phyloP scores from a whole-genome alignment of 768 basidiomycete species.

The Lentinula aciculospora region DNA sequence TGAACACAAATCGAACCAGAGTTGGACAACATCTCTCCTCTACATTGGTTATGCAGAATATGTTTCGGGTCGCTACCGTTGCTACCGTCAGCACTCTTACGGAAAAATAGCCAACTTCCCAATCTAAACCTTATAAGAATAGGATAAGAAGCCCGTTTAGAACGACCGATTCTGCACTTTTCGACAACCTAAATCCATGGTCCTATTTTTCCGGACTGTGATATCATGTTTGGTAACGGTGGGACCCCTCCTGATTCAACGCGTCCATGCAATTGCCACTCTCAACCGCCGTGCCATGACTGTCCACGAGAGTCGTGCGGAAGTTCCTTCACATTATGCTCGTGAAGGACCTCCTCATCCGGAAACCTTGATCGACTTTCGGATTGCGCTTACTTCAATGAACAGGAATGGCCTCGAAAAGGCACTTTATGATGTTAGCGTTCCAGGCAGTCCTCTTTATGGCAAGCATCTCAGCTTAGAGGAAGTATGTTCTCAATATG shows the following conservation, averaged over 20 bases:
- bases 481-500: constrained; percentile 15
- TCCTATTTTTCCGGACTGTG: background rate
- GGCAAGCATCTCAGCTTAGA: constrained; percentile 23
- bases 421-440: constrained; percentile 24
- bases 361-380: constrained; percentile 19
- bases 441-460: constrained; percentile 20
- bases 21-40: too few species aligned
- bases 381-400: constrained; percentile 23
- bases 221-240: background rate
- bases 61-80: too few species aligned
- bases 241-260: background rate
- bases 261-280: constrained; percentile 15
- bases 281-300: constrained; percentile 6
- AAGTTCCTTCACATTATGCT: constrained; percentile 18
- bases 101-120: too few species aligned
- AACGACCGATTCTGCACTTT: too few species aligned
- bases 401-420: constrained; percentile 22
- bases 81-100: too few species aligned
- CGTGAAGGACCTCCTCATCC: constrained; percentile 14
- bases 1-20: too few species aligned
- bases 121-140: too few species aligned
- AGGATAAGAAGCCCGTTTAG: too few species aligned
- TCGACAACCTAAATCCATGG: background rate
- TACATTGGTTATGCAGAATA: too few species aligned
- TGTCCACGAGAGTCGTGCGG: constrained; percentile 13